Base-by-base conservation (phyloP, 352 stramenopile species). In the Pythium aristosporum region DNA sequence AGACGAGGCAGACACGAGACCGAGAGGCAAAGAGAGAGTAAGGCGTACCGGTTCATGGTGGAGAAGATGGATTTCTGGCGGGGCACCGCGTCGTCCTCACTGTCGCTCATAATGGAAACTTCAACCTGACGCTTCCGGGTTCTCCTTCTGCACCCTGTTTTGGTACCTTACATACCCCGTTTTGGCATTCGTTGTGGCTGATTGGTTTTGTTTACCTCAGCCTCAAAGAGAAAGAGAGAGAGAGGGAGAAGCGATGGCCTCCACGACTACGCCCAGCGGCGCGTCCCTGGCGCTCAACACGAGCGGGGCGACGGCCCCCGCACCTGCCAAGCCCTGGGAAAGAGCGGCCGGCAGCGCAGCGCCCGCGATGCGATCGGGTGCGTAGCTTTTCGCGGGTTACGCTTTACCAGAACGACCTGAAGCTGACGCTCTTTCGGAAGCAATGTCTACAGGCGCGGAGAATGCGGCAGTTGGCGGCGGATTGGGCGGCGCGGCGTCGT, bases 31-130 rank as follows among this genome's bases (percentile, higher is more conserved):
- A 39, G 6, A 37, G 47, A 15, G 25, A 20, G n/a, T 2, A 30
- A 30, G 0, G 32, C 52, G 21, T 37, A 68, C 61, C 61, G 53
- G 43, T 54, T 54, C 61, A 68, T 68, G 34, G 60, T 66, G 44
- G 60, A 66, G 60, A 66, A 66, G 49, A 66, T 66, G 41, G 60
- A 66, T 30, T 68, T 68, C 21, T 58, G 61, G 21, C 61, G 46
- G n/a, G 61, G 46, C 30, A 49, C 21, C 9, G n/a, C 51, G 51
- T 66, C 60, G 50, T 61, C 60, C 11, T 66, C 60, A 50, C 60
- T 66, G 51, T 66, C 60, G 39, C 60, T 66, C 60, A 66, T 66
- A 0, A 9, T 37, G 20, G 44, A 32, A 25, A 65, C 42, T 65
- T 53, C 46, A 53, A 54, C 48, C 21, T 25, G 41, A n/a, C 44